Evolutionary conservation across 1,139 yeast genomes (phyloP), one percentile per base, ranked within the genome.

Genomic region (Pneumocystis canis): DNA sequence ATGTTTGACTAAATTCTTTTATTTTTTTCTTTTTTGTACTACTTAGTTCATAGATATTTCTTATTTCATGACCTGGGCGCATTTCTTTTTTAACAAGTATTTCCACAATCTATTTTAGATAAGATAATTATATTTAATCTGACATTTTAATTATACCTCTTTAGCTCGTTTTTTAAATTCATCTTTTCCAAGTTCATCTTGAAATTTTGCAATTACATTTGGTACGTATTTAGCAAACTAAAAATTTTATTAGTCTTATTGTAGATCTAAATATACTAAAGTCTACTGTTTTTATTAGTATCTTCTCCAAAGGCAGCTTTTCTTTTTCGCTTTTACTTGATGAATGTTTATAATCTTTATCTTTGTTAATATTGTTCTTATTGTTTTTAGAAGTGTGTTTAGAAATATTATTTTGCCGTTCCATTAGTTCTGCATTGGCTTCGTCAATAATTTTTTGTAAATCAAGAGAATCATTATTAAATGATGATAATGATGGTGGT

Each of bases 151-250:
- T 71, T 89, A 89, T 47, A 47, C 54, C 5, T 89, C 96, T 67
- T 83, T 81, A 1, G 96, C 88, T 72, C 92, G 86, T 41, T 80
- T 80, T 73, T 89, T 92, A 62, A 89, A 72, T 64, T 83, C 79
- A 3, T 87, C 95, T 66, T 83, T 83, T 1, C 89, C 92, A 31
- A 90, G 78, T 64, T 82, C 83, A 32, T 66, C 66, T 1, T 76
- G 72, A 71, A 85, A 83, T 68, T 82, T 82, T 68, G 84, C 84
- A 62, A 90, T 78, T 69, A 86, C 74, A 70, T 89, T 89, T 3
- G 97, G 97, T 25, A 92, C 86, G 69, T 82, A 79, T 32, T 79
- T 75, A 1, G 97, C 97, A 72, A 92, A 82, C 54, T 47, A 47
- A 20, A 20, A 14, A 3, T 47, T 28, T n/a, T 6, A 1, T 47